These are phyloP conservation scores for Microcyclospora tardicrescens DNA, from an alignment of 2,329 filamentous ascomycete genomes.

Conservation along the genomic window DNA sequence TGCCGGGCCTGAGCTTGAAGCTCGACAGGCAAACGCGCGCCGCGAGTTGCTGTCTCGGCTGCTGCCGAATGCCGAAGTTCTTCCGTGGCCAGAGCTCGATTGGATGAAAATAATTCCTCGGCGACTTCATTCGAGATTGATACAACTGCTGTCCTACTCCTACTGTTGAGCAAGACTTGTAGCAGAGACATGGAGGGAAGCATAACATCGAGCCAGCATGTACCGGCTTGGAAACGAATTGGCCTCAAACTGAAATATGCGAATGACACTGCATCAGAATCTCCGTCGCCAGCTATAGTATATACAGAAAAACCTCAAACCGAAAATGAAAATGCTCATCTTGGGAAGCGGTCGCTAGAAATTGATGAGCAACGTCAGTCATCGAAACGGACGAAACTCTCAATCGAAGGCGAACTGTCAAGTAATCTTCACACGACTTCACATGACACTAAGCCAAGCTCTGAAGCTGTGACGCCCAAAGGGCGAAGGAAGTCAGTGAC, in stretches of 20 bases:
- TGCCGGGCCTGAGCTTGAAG: background rate
- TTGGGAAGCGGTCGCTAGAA: background rate
- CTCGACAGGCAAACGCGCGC: too few species aligned
- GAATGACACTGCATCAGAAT: constrained; percentile 19
- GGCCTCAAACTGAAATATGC: constrained; percentile 47
- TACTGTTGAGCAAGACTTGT: too few species aligned
- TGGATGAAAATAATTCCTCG: background rate
- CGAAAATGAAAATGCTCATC: background rate
- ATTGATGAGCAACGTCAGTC: background rate
- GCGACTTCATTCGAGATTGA: background rate
- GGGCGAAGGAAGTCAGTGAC: constrained; percentile 43
- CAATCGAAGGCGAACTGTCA: constrained; percentile 2
- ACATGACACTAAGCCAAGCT: background rate
- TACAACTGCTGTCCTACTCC: background rate
- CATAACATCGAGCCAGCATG: constrained; percentile 9
- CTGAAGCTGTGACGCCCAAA: background rate
- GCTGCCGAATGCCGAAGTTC: too few species aligned
- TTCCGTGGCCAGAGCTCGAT: too few species aligned
- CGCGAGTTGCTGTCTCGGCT: too few species aligned
- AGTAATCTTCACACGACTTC: background rate
- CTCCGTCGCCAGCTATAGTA: constrained; percentile 4
- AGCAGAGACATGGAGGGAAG: background rate
- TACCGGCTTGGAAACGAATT: constrained; percentile 48
- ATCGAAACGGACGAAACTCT: background rate
- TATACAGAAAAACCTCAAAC: constrained; percentile 1